Evolutionary conservation across 2,329 filamentous ascomycete species (phyloP), one percentile per base, ranked within the genome.

Genomic region (Mycogone perniciosa): DNA sequence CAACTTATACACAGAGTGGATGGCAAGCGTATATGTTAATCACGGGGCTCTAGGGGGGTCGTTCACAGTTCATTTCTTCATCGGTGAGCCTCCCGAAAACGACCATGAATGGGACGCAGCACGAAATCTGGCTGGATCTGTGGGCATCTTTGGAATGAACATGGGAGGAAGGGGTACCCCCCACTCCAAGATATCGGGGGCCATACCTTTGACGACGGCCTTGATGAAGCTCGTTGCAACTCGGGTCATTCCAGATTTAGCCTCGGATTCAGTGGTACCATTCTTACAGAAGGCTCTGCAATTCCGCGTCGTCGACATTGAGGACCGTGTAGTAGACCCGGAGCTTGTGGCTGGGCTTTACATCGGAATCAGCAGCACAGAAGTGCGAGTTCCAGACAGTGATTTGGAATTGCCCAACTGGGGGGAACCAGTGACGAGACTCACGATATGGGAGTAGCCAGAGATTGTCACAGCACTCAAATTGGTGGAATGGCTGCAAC

Each of bases 41-140:
- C 84, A 82, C 54, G 76, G 80, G 51, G 80, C 80, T 2, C 65
- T 86, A 7, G 71, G 76, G 8, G 78, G 76, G 1, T 80, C 84
- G 0, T 88, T 85, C 48, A 57, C 56, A 0, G 71, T 92, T 20
- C 80, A 85, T 61, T 71, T 91, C 52, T 91, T 90, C 67, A 62
- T 89, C 2, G 86, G 83, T 0, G 63, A 73, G 2, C 69, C 73
- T 2, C 69, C 76, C 0, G 57, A 60, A 3, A 69, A 81, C 37
- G 59, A 71, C 1, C 56, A 56, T 5, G 59, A 64, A 1, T 88
- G 84, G 84, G 62, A 72, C 1, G 62, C 64, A 38, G 74, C 78
- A 0, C 60, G 67, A 1, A 83, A 79, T 54, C 73, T 85, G 7
- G 74, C 85, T 3, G 86, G 86, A 2, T 79, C 78, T 0, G 76